Base-by-base conservation (phyloP, 768 basidiomycete species). In the Grammothele lineata region DNA sequence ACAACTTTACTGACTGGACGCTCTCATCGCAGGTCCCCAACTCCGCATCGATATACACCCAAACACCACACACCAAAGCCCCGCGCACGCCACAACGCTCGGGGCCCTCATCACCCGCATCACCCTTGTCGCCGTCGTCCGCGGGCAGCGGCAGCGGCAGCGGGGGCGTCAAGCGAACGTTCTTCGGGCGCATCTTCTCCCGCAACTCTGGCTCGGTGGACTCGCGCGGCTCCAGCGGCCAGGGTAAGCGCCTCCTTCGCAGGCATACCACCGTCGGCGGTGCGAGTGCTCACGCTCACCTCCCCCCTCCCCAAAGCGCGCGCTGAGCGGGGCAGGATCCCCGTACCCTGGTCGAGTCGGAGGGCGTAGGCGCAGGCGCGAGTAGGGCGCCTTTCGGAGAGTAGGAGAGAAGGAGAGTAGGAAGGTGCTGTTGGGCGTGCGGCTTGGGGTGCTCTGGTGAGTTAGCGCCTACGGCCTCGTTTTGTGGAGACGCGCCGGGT, bases 111-210 rank as follows among this genome's bases (percentile, higher is more conserved):
- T 75, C 78, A 7, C 75, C 78, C 9, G 65, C 62, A 37, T 74
- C 74, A 32, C 48, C 62, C 22, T 49, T 57, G 27, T 48, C 48
- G 32, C 48, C 58, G 27, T 48, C 48, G 32, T 34, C 43, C 21
- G 39, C 30, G 9, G 66, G 27, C 27, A 7, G 8, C 27, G 27
- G 8, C 8, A n/a, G n/a, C n/a, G n/a, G n/a, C n/a, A 32, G 30
- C 30, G 30, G 15, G 8, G 30, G 64, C 32, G 53, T 64, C 43
- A 81, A 74, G 66, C 80, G 76, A 51, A 77, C 78, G 26, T 78
- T 86, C 54, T 77, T 85, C 59, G 76, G 77, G 59, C 75, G 83
- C 43, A 61, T 86, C 8, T 77, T 84, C 54, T 70, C 68, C 43
- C 46, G 51, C 39, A 50, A 50, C 51, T 53, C 55, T 36, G 45